Evolutionary conservation across 768 basidiomycete species (phyloP), one percentile per base, ranked within the genome.

Genomic region (Pleurotus djamor): DNA sequence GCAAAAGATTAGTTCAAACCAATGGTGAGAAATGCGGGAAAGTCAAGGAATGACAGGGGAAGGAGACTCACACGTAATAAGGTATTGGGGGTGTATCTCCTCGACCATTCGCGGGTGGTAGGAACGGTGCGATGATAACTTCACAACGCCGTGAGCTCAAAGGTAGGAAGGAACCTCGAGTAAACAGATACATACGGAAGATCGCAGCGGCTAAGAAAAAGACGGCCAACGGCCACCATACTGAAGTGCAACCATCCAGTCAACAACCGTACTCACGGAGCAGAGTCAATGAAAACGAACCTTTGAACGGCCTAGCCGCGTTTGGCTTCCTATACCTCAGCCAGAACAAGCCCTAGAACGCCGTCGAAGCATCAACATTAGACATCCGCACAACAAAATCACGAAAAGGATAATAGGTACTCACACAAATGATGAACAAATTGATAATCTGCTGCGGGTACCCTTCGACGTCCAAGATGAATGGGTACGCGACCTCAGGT

Each of bases 71-170:
- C 77, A 84, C 63, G 65, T 85, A 86, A 60, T 86, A 85, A 2
- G 85, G 83, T 37, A 86, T 64, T 9, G 85, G 82, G 9, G 83
- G 83, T 0, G 84, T 84, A 62, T 87, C 84, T 10, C 85, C 85
- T 0, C 82, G 75, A 14, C 77, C 74, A 61, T 82, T 81, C 0
- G 82, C 73, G 3, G 85, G 85, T 21, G 63, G 77, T 4, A 86
- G 52, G 73, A 84, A 87, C 0, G 85, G 85, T 1, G 79, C 79
- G 8, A 86, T 64, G 4, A 87, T 71, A 6, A 87, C 84, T 80
- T n/a, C 28, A 37, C 38, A 0, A 35, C 28, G 6, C 3, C 10
- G 2, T 41, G 16, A 49, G 56, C 4, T 55, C 44, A 44, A 5
- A 4, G 28, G 0, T 5, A 0, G 6, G 10, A 5, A 28, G 3